Evolutionary conservation across 108 stramenopile species (phyloP), one percentile per base, ranked within the genome.

Genomic region (Aurantiochytrium sp.): DNA sequence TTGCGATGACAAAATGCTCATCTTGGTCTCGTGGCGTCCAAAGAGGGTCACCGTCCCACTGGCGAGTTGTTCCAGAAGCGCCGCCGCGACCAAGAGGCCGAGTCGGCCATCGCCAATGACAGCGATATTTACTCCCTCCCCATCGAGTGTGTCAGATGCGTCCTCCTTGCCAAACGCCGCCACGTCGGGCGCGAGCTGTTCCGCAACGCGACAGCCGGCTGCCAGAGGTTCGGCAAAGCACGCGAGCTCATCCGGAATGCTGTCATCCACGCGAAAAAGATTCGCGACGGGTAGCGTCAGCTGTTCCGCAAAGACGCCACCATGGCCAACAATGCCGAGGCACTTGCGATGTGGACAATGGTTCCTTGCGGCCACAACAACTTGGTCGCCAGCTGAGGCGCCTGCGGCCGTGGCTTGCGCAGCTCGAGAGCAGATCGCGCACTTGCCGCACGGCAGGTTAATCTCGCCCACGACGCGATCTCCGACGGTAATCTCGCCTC

Each of bases 1-100:
- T 18, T 69, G 64, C 35, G 64, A 69, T 35, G 72, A 42, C 69
- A 88, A 83, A 72, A 90, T 42, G 21, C 72, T 88, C 58, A 90
- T 60, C 90, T 88, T 90, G 29, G 43, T 90, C 44, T 71, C 25
- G 90, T 91, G 90, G 60, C 89, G 87, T n/a, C 90, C 90, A 60
- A 91, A 90, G 49, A 91, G 5, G n/a, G 89, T 87, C 44, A 47
- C 72, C 2, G 35, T 35, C 35, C 35, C 35, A 1, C 2, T 35
- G 35, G 35, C 35, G 35, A 69, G 42, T 23, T 69, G 64, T 23
- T 69, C 64, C 64, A 69, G 25, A 18, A 89, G 90, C 35, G 58
- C 90, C 51, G 89, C 90, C 47, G 72, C 89, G 5, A 90, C 87
- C 53, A 90, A 59, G 28, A 90, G 89, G 8, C 88, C 89, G 10